Evolutionary conservation across 192 early-diverging fungal genomes (phyloP), one percentile per base, ranked within the genome.

Genomic region (Coemansia guatemalensis): DNA sequence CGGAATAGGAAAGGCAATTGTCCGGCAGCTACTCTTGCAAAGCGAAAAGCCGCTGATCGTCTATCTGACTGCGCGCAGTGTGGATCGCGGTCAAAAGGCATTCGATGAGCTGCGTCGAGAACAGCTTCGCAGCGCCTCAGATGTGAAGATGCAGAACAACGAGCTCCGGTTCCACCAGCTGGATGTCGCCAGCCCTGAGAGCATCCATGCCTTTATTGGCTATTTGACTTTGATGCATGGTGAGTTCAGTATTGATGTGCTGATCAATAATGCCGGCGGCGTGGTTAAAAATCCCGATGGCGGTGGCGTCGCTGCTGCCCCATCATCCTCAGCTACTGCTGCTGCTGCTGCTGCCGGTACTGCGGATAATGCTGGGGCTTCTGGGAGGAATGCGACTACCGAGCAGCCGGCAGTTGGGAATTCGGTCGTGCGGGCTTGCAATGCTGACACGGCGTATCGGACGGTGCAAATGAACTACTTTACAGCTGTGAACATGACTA

Each of bases 151-250:
- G 29, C 59, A 27, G 5, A 29, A 63, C 23, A 81, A 69, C 62
- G 79, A 82, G 59, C 64, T 82, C 24, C 69, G 74, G 12, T 76
- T 75, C 56, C 79, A 82, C 58, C 79, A 82, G 58, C 67, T 82
- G 35, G 79, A 82, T 25, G 79, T 82, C 2, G 26, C 56, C 1
- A 65, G 73, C 29, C 30, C 39, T 0, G 54, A 56, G n/a, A 76
- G 69, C 49, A 73, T 76, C 33, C 57, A 52, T 4, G 29, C 56
- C 17, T 75, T 81, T 47, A 60, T 75, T 48, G 74, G 63, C 22
- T 81, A 81, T 48, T 47, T 81, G 50, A 68, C 63, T 5, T 52
- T 75, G 57, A 60, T 75, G 66, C 78, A 81, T 55, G 78, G 78
- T 25, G 48, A 57, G 41, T 66, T 56, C 51, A 66, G 72, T 67